phyloP scores from a whole-genome alignment of 495 filamentous ascomycete genomes.

The Cercophora sp. region DNA sequence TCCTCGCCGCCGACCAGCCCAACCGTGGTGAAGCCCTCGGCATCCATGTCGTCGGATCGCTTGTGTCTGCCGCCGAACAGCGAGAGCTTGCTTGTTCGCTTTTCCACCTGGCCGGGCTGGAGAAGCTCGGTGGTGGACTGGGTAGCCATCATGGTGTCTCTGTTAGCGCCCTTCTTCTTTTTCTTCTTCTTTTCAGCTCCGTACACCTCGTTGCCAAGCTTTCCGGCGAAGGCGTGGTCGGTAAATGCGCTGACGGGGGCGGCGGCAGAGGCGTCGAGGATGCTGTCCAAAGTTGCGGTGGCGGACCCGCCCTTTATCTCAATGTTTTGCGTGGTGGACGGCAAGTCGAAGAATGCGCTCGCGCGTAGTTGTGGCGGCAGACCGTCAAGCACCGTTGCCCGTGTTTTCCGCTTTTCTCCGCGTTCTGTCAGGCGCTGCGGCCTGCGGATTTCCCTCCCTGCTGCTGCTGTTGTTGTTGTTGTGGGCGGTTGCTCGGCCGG shows the following conservation, averaged over 20 bases:
- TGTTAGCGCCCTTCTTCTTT: conserved; percentile 2
- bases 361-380: conserved; percentile 89
- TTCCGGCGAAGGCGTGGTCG: conserved; percentile 82
- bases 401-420: conserved; percentile 36
- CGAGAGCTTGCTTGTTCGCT: conserved; percentile 35
- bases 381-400: conserved; percentile 39
- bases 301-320: conserved; percentile 76
- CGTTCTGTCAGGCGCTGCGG: conserved; percentile 25
- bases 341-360: conserved; percentile 82
- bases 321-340: conserved; percentile 49
- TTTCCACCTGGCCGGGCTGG: conserved; percentile 21
- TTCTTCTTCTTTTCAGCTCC: conserved; percentile 45
- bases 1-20: conserved; percentile 10
- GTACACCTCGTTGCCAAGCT: conserved; percentile 63
- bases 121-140: conserved; percentile 13
- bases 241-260: conserved; percentile 95
- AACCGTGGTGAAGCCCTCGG: conserved; percentile 14
- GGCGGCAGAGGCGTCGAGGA: conserved; percentile 86
- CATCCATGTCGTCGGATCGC: conserved; percentile 10
- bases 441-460: conserved; percentile 20
- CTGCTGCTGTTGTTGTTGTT: conserved; percentile 11
- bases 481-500: conserved; percentile 17
- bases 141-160: conserved; percentile 14
- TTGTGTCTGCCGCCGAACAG: conserved; percentile 20
- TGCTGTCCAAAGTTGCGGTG: conserved; percentile 84